Evolutionary conservation across 352 stramenopile genomes (phyloP).

Genomic region (Pythium volutum): DNA sequence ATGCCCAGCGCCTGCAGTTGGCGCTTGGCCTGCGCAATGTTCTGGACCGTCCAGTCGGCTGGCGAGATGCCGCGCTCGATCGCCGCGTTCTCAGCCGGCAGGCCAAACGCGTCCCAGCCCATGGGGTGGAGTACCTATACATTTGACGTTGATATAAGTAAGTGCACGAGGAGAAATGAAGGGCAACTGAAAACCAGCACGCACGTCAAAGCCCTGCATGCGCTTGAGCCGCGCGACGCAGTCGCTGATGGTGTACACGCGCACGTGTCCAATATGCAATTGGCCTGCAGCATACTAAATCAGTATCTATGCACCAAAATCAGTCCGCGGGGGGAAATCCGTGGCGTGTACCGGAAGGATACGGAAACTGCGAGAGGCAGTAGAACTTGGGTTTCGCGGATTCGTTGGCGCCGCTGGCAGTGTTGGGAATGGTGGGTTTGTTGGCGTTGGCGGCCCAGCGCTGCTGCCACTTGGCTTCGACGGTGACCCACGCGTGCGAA

Average conservation of each 20-base stretch:
- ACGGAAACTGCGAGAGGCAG: slow-evolving; percentile 98
- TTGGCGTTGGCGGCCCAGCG: slow-evolving; percentile 36
- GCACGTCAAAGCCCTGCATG: slow-evolving; percentile 95
- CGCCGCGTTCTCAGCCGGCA: slow-evolving; percentile 99
- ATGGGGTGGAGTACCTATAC: slow-evolving; percentile 96
- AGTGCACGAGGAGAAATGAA: not conserved
- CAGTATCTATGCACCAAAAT: not conserved
- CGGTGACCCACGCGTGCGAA: slow-evolving; percentile 41
- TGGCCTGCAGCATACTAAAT: slow-evolving; percentile 39
- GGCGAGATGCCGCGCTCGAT: slow-evolving; percentile 97
- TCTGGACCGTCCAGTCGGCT: slow-evolving; percentile 92
- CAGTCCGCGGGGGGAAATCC: not conserved
- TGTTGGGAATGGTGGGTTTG: not conserved
- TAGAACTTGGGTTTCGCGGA: slow-evolving; percentile 74
- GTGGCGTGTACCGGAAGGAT: slow-evolving; percentile 90
- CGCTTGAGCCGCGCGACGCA: slow-evolving; percentile 96
- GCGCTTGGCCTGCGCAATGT: slow-evolving; percentile 96
- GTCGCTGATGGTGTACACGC: slow-evolving; percentile 99
- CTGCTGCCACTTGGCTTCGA: slow-evolving; percentile 75
- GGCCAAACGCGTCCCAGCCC: slow-evolving; percentile 99
- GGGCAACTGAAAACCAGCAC: not conserved
- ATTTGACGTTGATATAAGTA: not conserved
- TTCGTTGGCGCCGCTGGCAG: not conserved
- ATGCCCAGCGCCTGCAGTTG: slow-evolving; percentile 97
- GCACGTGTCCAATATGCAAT: slow-evolving; percentile 98